Conservation (phyloP, 2,329 filamentous ascomycete genomes). For the Beauveria sp. region DNA sequence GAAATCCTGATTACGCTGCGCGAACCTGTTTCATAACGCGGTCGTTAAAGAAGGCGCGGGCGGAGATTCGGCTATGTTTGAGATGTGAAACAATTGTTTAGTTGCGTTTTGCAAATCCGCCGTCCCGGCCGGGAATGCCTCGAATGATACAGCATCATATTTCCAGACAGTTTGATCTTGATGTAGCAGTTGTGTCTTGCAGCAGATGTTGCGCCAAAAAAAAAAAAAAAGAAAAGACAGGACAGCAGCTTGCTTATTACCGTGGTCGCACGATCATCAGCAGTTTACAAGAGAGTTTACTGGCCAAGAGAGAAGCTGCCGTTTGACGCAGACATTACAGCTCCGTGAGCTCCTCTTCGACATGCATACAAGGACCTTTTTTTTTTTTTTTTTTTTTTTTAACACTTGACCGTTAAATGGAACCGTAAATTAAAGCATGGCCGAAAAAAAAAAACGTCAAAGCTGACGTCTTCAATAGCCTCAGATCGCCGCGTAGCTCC, state of each 20-base stretch:
- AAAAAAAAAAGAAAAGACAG: no score
- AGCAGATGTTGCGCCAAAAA: not conserved
- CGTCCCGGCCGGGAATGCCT: not conserved
- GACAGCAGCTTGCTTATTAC: no score
- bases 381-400: no score
- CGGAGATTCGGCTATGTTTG: not conserved
- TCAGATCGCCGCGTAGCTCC: not conserved
- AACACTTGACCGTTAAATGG: not conserved
- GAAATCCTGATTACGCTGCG: no score
- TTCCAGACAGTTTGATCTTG: not conserved
- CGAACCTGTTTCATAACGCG: not conserved
- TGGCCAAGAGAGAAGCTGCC: no score
- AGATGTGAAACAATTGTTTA: conserved; percentile 1
- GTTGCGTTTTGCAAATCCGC: not conserved
- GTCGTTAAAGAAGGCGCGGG: not conserved
- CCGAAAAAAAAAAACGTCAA: not conserved
- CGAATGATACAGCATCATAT: not conserved
- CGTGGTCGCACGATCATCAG: no score
- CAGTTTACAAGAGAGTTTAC: no score
- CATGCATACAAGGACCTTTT: not conserved
- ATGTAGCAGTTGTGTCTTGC: not conserved
- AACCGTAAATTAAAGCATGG: no score
- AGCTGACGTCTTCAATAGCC: not conserved
- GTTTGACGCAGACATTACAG: no score
- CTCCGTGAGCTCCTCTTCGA: no score